Evolutionary conservation across 805 yeast species (phyloP).

Genomic region (Pichia sporocuriosa): DNA sequence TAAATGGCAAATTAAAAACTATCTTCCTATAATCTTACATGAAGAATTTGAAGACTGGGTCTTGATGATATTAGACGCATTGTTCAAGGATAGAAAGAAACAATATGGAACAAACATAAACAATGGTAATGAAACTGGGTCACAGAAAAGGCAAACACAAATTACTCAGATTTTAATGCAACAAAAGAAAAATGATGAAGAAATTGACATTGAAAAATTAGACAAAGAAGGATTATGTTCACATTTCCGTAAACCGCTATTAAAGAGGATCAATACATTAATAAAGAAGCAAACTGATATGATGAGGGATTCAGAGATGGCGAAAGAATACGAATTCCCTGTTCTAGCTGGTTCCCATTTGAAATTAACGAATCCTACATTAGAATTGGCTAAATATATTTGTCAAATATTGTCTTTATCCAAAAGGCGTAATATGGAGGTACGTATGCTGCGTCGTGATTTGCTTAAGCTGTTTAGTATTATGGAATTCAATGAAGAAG

Average conservation of each 20-base stretch:
- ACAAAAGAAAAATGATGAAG: conserved; percentile 26
- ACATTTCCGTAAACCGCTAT: conserved; percentile 54
- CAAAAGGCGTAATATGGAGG: conserved; percentile 58
- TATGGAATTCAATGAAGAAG: conserved; percentile 75
- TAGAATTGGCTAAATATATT: conserved; percentile 72
- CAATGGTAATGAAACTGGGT: conserved; percentile 28
- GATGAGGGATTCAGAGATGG: conserved; percentile 56
- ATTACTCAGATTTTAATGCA: conserved; percentile 47
- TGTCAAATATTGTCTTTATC: conserved; percentile 70
- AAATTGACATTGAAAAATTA: conserved; percentile 13
- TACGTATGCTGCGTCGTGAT: conserved; percentile 66
- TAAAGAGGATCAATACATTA: conserved; percentile 59
- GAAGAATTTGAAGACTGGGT: conserved; percentile 88
- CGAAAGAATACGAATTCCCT: conserved; percentile 67
- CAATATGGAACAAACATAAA: conserved; percentile 5
- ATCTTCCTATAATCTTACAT: conserved; percentile 67
- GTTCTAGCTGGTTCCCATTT: conserved; percentile 66
- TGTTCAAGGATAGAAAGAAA: conserved; percentile 48
- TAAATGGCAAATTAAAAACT: conserved; percentile 74
- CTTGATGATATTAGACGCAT: conserved; percentile 62
- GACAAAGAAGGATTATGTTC: conserved; percentile 44
- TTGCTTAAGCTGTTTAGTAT: conserved; percentile 68
- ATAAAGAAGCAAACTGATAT: conserved; percentile 67
- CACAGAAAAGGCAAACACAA: conserved; percentile 61
- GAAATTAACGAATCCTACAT: conserved; percentile 56